These are phyloP conservation scores for Thoreauomyces humboldtii DNA, from an alignment of 192 early-diverging fungal species.

Conservation along the genomic window DNA sequence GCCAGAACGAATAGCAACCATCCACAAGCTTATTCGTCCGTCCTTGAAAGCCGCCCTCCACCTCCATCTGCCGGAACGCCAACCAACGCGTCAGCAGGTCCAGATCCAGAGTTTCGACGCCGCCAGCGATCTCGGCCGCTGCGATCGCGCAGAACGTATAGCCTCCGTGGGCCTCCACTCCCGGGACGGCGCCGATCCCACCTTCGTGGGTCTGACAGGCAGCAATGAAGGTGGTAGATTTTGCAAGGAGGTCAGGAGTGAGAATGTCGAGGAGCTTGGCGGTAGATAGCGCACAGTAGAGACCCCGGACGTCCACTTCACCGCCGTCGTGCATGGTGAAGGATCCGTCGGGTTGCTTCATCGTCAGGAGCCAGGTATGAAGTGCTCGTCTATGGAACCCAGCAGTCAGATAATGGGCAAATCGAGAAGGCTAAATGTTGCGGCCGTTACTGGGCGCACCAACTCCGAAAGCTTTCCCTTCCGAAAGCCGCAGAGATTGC, in stretches of 20 bases:
- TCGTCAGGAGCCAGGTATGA: slow-evolving; percentile 57
- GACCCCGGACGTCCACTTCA: slow-evolving; percentile 86
- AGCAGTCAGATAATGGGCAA: neutral
- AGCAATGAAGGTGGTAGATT: slow-evolving; percentile 68
- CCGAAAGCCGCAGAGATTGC: no score
- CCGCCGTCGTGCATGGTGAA: slow-evolving; percentile 90
- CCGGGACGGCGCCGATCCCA: slow-evolving; percentile 80
- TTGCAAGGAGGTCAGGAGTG: slow-evolving; percentile 70
- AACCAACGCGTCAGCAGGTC: slow-evolving; percentile 71
- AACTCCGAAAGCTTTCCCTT: no score
- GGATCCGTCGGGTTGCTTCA: slow-evolving; percentile 86
- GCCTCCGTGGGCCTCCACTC: slow-evolving; percentile 91
- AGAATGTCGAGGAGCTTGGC: slow-evolving; percentile 80
- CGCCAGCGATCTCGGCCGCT: slow-evolving; percentile 73
- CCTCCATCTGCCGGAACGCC: slow-evolving; percentile 71
- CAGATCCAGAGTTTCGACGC: slow-evolving; percentile 62
- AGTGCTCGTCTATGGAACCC: neutral
- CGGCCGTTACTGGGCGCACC: no score
- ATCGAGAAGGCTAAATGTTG: no score
- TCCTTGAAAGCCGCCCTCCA: slow-evolving; percentile 96
- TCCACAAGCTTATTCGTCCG: slow-evolving; percentile 97
- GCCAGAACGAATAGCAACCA: slow-evolving; percentile 98
- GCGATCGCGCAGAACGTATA: slow-evolving; percentile 94
- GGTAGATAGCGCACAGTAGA: slow-evolving; percentile 81
- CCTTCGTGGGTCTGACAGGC: slow-evolving; percentile 90